Evolutionary conservation across 768 basidiomycete genomes (phyloP), one percentile per base, ranked within the genome.

Genomic region (Botryobasidium botryosum): DNA sequence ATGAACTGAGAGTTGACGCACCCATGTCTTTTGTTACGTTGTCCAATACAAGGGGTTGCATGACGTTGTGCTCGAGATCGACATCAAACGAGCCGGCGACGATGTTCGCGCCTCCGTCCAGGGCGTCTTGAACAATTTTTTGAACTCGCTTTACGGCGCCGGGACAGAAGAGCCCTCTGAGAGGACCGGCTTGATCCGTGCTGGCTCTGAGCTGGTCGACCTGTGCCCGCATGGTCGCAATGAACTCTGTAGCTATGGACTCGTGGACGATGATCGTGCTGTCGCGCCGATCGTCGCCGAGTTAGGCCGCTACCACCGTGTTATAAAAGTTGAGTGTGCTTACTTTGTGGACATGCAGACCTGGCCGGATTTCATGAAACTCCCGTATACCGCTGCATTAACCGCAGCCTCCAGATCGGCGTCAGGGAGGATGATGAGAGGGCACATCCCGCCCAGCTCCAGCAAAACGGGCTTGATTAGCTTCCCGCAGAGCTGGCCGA

Each of bases 371-470:
- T 61, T 62, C 48, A 56, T 58, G 50, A 53, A 61, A 29, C 59
- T 58, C 17, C 62, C 60, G 43, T 17, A 20, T 6, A 36, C 28
- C 4, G 37, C 38, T 13, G 25, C 15, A 21, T 46, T 33, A 7
- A 32, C 44, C 4, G 46, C 46, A 13, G 40, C 75, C 47, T 94
- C 84, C 47, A 94, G 62, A 60, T 96, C 81, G 31, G 90, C 90
- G 33, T 80, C 81, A 54, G 87, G 80, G 55, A 94, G 94, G 51
- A 96, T 65, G 49, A 97, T 64, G 51, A 86, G 76, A n/a, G 84
- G 83, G 20, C 79, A 84, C 64, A 94, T 92, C 35, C 91, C 91
- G 27, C 91, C 90, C 4, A 97, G 74, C 59, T 97, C 92, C 40
- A 97, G 70, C 18, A 87, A 87, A 32, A 92, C 70, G 78, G 80